These are phyloP conservation scores for Xylaria arbuscula DNA, from an alignment of 2,329 filamentous ascomycete genomes.

Conservation along the genomic window DNA sequence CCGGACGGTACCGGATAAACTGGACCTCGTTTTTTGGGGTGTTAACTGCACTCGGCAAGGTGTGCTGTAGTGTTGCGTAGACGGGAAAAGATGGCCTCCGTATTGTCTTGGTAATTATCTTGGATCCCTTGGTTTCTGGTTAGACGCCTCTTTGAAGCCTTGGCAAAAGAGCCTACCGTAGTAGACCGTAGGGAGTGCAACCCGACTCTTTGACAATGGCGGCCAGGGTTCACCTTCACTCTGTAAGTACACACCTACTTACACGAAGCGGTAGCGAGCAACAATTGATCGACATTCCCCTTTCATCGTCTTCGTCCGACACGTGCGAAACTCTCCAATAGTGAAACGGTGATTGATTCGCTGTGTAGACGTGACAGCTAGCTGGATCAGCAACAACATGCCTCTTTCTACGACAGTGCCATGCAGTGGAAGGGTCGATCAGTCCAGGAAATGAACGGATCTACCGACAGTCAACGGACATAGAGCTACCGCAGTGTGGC, in stretches of 20 bases:
- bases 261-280: background rate
- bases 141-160: constrained; percentile 15
- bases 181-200: background rate
- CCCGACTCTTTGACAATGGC: background rate
- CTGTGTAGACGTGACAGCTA: background rate
- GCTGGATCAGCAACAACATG: background rate
- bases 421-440: background rate
- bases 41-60: constrained; percentile 24
- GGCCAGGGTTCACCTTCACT: background rate
- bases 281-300: background rate
- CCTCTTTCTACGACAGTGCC: background rate
- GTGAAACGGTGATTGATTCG: background rate
- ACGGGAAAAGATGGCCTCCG: constrained; percentile 3
- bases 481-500: background rate
- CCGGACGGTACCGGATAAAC: constrained; percentile 9
- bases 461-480: background rate
- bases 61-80: background rate
- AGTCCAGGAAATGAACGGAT: background rate
- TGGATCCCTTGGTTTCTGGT: constrained; percentile 12
- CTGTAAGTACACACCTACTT: background rate
- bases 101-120: constrained; percentile 6
- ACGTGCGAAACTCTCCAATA: background rate
- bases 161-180: constrained; percentile 7
- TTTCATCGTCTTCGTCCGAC: background rate
- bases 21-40: constrained; percentile 11